phyloP scores from a whole-genome alignment of 1,284 basidiomycete genomes.

The Pseudozyma tsukubaensis region DNA sequence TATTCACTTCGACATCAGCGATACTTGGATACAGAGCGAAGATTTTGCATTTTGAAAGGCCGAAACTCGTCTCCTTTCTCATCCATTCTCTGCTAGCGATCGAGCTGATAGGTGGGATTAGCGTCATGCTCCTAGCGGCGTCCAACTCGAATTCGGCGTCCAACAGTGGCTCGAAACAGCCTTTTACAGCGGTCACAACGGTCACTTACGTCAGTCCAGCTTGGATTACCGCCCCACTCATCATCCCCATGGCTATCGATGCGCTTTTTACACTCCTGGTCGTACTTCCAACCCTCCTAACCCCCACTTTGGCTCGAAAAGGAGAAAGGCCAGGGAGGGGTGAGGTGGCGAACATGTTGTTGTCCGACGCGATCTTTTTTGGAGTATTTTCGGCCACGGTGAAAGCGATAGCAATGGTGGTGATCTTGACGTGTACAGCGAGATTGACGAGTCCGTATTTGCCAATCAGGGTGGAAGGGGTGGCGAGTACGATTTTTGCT shows the following conservation, averaged over 20 bases:
- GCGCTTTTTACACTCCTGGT: constrained; percentile 23
- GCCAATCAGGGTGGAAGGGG: constrained; percentile 19
- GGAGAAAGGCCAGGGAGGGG: constrained; percentile 8
- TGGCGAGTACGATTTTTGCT: constrained; percentile 30
- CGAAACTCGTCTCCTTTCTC: neutral
- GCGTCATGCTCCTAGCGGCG: constrained; percentile 1
- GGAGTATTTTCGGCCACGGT: constrained; percentile 19
- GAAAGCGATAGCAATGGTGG: constrained; percentile 16
- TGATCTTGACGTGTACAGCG: neutral
- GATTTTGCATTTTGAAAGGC: constrained; percentile 28
- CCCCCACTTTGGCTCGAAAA: neutral
- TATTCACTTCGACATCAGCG: constrained; percentile 33
- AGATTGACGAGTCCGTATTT: constrained; percentile 15
- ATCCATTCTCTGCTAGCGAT: constrained; percentile 11
- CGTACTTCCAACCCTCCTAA: constrained; percentile 14
- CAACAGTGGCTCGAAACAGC: neutral
- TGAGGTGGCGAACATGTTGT: constrained; percentile 24
- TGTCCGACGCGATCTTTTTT: constrained; percentile 31
- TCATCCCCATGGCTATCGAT: constrained; percentile 23
- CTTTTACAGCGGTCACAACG: neutral
- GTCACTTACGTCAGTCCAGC: constrained; percentile 12
- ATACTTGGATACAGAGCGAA: constrained; percentile 26
- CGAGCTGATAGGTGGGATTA: constrained; percentile 7
- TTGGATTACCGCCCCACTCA: constrained; percentile 16
- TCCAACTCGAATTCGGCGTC: neutral